These are phyloP conservation scores for Cryptococcus neoformans DNA, from an alignment of 1,284 basidiomycete genomes.

Conservation along the genomic window DNA sequence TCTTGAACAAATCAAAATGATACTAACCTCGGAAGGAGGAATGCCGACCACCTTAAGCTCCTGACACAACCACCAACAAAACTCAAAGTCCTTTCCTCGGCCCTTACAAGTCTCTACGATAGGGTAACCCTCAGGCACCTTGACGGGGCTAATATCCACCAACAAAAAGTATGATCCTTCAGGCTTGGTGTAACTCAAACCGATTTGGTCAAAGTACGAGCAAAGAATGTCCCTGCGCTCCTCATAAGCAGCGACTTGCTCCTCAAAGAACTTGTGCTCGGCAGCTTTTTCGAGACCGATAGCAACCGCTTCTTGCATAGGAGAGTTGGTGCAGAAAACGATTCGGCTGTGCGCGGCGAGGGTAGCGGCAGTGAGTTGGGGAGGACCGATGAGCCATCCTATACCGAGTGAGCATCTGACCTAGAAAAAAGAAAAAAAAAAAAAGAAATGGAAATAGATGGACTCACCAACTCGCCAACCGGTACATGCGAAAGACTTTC, in stretches of 20 bases:
- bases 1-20: not conserved
- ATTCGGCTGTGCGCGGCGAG: constrained; percentile 90
- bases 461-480: constrained; percentile 88
- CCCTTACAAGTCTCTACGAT: constrained; percentile 73
- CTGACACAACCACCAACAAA: constrained; percentile 86
- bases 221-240: constrained; percentile 73
- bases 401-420: not conserved
- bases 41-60: constrained; percentile 87
- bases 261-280: constrained; percentile 73
- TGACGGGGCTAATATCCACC: constrained; percentile 76
- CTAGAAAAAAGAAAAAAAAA: not conserved
- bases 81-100: constrained; percentile 84
- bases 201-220: constrained; percentile 76
- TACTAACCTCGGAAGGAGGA: constrained; percentile 78
- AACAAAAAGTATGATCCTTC: constrained; percentile 88
- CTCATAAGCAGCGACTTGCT: constrained; percentile 72
- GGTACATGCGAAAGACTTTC: constrained; percentile 94
- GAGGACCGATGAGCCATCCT: constrained; percentile 83
- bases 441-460: not conserved
- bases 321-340: constrained; percentile 91
- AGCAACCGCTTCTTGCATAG: constrained; percentile 87
- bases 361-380: constrained; percentile 77
- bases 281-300: constrained; percentile 74
- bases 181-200: constrained; percentile 80
- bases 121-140: constrained; percentile 73